Evolutionary conservation across 164 flowering plant species (phyloP).

Genomic region (Macadamia tetraphylla): DNA sequence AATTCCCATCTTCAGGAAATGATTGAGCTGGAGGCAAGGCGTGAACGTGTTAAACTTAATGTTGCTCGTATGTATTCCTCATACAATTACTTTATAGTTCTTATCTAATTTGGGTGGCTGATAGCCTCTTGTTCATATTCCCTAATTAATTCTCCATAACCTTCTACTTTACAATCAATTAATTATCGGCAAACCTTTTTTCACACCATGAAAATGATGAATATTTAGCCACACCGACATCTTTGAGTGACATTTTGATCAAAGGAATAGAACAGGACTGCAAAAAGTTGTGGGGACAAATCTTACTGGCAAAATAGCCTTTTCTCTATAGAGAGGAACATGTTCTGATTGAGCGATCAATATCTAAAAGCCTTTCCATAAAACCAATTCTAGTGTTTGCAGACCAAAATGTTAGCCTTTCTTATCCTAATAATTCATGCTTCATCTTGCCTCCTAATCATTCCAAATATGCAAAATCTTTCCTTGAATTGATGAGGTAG

Average conservation of each 20-base stretch:
- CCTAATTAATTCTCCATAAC: background rate
- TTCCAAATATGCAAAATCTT: too few relatives aligned
- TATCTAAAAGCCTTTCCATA: background rate
- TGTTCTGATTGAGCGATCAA: background rate
- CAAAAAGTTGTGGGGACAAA: background rate
- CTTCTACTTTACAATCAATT: background rate
- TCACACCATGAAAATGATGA: background rate
- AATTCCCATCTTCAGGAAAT: constrained; percentile 57
- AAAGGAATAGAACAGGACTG: background rate
- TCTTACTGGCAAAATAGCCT: background rate
- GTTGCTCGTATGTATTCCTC: constrained; percentile 66
- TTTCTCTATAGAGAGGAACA: background rate
- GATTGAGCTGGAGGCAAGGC: constrained; percentile 72
- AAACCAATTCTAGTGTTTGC: background rate
- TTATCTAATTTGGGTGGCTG: background rate
- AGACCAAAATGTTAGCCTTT: background rate
- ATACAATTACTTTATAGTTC: constrained; percentile 2
- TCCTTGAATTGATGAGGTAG: too few relatives aligned
- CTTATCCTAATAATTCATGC: too few relatives aligned
- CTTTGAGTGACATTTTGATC: background rate
- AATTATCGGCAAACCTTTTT: background rate
- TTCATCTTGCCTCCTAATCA: too few relatives aligned
- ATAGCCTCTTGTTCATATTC: background rate
- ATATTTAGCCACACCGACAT: background rate
- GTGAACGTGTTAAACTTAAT: constrained; percentile 73